Evolutionary conservation across 257 asterid species (phyloP).

Genomic region (Solanum sejunctum): DNA sequence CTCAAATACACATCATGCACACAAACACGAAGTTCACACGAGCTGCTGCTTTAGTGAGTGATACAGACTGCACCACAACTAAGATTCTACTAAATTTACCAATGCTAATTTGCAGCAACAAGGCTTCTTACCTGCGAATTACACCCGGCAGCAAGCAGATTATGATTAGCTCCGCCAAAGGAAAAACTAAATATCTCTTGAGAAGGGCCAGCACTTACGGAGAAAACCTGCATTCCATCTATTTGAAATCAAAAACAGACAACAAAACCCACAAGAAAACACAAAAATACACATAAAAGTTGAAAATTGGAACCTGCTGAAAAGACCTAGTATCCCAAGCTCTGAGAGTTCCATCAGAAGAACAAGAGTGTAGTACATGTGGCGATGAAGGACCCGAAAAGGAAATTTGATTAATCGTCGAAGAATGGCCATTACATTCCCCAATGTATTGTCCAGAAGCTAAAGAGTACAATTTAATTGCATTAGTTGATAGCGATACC

Average conservation of each 20-base stretch:
- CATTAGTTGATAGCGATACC: slow-evolving; percentile 78
- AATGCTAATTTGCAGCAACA: background rate
- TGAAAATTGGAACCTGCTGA: slow-evolving; percentile 41
- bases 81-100: background rate
- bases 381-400: slow-evolving; percentile 53
- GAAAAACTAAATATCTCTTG: slow-evolving; percentile 88
- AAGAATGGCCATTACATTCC: slow-evolving; percentile 65
- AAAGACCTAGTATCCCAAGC: slow-evolving; percentile 93
- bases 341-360: slow-evolving; percentile 74
- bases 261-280: background rate
- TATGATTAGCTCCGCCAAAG: slow-evolving; percentile 59
- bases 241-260: background rate
- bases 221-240: slow-evolving; percentile 49
- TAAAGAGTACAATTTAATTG: slow-evolving; percentile 84
- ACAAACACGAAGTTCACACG: background rate
- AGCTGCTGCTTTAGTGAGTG: background rate
- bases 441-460: slow-evolving; percentile 78
- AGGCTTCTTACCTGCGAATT: slow-evolving; percentile 42
- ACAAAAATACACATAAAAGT: background rate
- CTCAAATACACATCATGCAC: background rate
- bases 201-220: slow-evolving; percentile 44
- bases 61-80: background rate
- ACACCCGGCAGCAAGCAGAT: slow-evolving; percentile 84
- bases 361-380: slow-evolving; percentile 63
- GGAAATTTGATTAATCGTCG: slow-evolving; percentile 59